A percentile compares a stretch with the other conserved stretches of the same genome.
Conservation (phyloP, 305 asterid genomes). For the Fraxinus baroniana region DNA sequence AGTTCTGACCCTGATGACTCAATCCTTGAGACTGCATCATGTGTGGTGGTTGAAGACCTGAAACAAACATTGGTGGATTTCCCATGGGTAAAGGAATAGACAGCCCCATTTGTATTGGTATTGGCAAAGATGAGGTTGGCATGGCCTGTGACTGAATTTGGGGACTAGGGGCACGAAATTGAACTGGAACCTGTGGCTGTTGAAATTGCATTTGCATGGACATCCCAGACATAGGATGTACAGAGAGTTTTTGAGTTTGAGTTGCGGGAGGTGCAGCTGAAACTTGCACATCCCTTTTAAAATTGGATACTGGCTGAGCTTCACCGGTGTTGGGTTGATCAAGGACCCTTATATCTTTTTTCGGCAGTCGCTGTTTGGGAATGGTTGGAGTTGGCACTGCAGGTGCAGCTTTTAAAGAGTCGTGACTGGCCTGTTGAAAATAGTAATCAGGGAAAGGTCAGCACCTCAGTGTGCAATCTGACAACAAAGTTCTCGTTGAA, state of each 20-base stretch:
- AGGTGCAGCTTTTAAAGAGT: constrained; percentile 38
- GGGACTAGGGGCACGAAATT: constrained; percentile 67
- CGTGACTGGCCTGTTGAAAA: constrained; percentile 50
- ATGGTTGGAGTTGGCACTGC: constrained; percentile 46
- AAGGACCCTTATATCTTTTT: constrained; percentile 45
- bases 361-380: constrained; percentile 56
- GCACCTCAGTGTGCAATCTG: not conserved
- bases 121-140: constrained; percentile 41
- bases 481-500: not conserved
- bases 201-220: constrained; percentile 49
- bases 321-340: constrained; percentile 54
- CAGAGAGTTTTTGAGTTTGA: constrained; percentile 52
- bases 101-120: constrained; percentile 43
- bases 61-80: constrained; percentile 62
- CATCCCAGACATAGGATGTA: constrained; percentile 48
- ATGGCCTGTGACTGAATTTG: constrained; percentile 58
- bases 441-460: not conserved
- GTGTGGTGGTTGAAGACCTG: constrained; percentile 66
- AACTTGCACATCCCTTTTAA: constrained; percentile 59
- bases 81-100: constrained; percentile 55
- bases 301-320: constrained; percentile 40
- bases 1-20: constrained; percentile 68
- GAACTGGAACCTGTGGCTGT: constrained; percentile 57
- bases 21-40: constrained; percentile 67
- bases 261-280: constrained; percentile 37